Evolutionary conservation across 2,329 filamentous ascomycete species (phyloP), one percentile per base, ranked within the genome.

Genomic region (Sporothrix dimorphospora): DNA sequence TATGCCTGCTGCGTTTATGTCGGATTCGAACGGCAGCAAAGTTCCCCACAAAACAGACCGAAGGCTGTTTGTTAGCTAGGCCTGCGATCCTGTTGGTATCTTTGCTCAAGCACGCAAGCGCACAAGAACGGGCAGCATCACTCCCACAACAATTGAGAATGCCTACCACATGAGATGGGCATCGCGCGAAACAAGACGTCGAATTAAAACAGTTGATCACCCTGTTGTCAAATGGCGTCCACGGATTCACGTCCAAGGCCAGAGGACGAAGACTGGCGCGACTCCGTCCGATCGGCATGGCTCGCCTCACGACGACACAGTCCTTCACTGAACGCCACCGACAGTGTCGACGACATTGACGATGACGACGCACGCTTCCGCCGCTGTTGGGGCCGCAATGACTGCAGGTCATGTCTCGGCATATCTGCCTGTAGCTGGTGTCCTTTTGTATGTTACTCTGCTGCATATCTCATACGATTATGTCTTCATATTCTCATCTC

Each of bases 321-420:
- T 12, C 27, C n/a, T 12, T 16, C 59, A 27, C 12, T 2, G 1
- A 70, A 59, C 24, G n/a, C 9, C 34, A 49, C 24, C 1, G 9
- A 16, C 27, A 40, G 14, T 8, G 19, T 11, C 30, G 42, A 68
- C 38, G 53, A 51, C 45, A 74, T 80, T 24, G 78, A 82, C 49
- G 80, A 81, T 19, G 74, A 80, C 30, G 78, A 82, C 47, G 80
- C 81, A 14, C 83, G 85, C 73, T 79, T 88, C 34, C 77, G 78
- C 27, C 81, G 84, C 68, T 88, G 86, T 78, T 89, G 86, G 87
- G 77, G 78, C 12, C 82, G 81, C 38, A 83, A 87, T 75, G 81
- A 83, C 51, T 88, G 86, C 75, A 78, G 78, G 12, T 77, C 78
- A 11, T 89, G 87, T 77, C 79, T 89, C 9, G 74, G 75, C 49